These are phyloP conservation scores for Garcia nutans DNA, from an alignment of 345 rosid species.

Conservation along the genomic window DNA sequence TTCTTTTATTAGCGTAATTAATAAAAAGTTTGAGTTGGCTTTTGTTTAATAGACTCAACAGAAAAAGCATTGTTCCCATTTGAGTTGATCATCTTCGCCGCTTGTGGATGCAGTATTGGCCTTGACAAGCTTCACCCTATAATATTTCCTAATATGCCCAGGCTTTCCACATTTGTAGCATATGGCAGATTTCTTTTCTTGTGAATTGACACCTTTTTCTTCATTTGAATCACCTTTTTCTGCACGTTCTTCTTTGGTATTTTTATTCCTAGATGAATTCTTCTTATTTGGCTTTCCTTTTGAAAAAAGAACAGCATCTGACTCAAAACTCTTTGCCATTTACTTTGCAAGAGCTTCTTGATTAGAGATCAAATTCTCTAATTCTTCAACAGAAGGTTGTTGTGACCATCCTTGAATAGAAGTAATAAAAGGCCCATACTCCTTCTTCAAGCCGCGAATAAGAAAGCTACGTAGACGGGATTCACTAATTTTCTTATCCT, in stretches of 20 bases:
- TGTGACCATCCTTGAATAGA: not conserved
- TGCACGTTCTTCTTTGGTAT: not conserved
- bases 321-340: not conserved
- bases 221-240: not conserved
- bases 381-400: not conserved
- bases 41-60: not conserved
- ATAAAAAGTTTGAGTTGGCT: not conserved
- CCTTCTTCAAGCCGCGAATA: not conserved
- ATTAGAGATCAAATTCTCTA: slow-evolving; percentile 6
- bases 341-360: not conserved
- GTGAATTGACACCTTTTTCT: not conserved
- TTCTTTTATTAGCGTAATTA: not conserved
- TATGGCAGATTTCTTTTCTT: not conserved
- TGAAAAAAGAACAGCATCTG: not conserved
- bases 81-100: not conserved
- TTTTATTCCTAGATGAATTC: not conserved
- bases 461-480: not conserved
- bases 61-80: slow-evolving; percentile 1
- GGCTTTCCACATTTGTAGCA: not conserved
- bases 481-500: not conserved
- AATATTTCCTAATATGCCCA: not conserved
- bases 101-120: not conserved
- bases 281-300: not conserved
- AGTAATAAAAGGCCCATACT: not conserved
- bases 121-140: not conserved